phyloP scores from a whole-genome alignment of 164 flowering plant species.

The Nymphaea thermarum region DNA sequence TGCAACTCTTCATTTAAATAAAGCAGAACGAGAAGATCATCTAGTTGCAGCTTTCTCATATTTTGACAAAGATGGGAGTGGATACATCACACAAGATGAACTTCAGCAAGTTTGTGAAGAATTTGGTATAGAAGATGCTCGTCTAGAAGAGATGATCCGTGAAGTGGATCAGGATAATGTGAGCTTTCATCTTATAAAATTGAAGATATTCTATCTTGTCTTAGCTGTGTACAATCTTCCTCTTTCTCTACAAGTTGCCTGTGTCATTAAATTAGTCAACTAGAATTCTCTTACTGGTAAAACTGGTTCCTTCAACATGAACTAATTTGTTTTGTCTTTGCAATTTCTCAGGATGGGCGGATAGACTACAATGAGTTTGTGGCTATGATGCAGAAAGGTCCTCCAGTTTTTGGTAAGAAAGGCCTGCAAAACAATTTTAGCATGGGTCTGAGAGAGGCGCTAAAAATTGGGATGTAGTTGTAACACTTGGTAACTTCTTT shows the following conservation, averaged over 20 bases:
- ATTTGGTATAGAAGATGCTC: constrained; percentile 12
- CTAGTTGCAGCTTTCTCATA: constrained; percentile 16
- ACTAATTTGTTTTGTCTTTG: neutral
- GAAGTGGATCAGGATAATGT: constrained; percentile 22
- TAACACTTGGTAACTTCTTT: constrained; percentile 1
- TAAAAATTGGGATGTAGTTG: constrained; percentile 22
- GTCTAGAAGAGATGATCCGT: constrained; percentile 15
- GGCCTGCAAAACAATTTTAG: constrained; percentile 21
- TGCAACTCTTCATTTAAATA: constrained; percentile 15
- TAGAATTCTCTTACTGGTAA: neutral
- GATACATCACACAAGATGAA: constrained; percentile 14
- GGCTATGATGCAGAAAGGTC: constrained; percentile 80
- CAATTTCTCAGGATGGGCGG: constrained; percentile 59
- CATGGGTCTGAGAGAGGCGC: constrained; percentile 46
- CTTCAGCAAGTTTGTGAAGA: constrained; percentile 19
- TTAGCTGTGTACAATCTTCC: constrained; percentile 2
- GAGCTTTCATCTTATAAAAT: neutral
- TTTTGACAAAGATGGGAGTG: constrained; percentile 19
- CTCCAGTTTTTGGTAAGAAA: constrained; percentile 37
- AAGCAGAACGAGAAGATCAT: constrained; percentile 14
- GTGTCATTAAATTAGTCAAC: neutral
- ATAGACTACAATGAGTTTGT: constrained; percentile 86
- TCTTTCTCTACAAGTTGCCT: neutral
- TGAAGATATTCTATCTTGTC: neutral
- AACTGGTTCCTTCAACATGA: neutral